A percentile compares a stretch with the other conserved stretches of the same genome.
These are phyloP conservation scores for Vigna mungo DNA, from an alignment of 306 rosid genomes.

Conservation along the genomic window DNA sequence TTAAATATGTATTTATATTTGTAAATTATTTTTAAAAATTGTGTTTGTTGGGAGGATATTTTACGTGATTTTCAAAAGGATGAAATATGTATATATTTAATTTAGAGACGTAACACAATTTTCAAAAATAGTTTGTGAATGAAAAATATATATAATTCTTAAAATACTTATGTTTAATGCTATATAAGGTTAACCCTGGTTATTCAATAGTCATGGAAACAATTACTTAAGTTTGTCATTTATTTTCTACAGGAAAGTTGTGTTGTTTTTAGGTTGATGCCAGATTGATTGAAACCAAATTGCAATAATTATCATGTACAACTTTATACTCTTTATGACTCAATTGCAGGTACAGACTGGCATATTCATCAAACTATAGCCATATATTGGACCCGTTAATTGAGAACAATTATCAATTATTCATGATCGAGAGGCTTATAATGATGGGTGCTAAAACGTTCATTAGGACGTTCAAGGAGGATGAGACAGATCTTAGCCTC, in stretches of 20 bases:
- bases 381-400: conserved; percentile 63
- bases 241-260: background rate
- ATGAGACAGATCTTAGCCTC: conserved; percentile 72
- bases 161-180: background rate
- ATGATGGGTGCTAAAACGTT: conserved; percentile 80
- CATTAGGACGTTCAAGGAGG: conserved; percentile 88
- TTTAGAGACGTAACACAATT: too few species aligned
- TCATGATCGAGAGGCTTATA: conserved; percentile 91
- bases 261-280: background rate
- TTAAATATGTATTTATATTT: too few species aligned
- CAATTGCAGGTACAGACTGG: conserved; percentile 77
- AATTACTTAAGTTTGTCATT: background rate
- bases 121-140: too few species aligned
- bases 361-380: conserved; percentile 83
- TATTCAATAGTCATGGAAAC: background rate
- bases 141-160: too few species aligned
- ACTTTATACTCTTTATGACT: conserved; percentile 39
- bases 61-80: too few species aligned
- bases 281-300: background rate
- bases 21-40: too few species aligned
- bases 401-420: conserved; percentile 77
- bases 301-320: conserved; percentile 20
- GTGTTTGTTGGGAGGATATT: too few species aligned
- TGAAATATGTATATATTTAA: too few species aligned
- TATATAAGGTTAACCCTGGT: conserved; percentile 1